phyloP scores from a whole-genome alignment of 2,329 filamentous ascomycete genomes.

The Plectosphaerella plurivora region DNA sequence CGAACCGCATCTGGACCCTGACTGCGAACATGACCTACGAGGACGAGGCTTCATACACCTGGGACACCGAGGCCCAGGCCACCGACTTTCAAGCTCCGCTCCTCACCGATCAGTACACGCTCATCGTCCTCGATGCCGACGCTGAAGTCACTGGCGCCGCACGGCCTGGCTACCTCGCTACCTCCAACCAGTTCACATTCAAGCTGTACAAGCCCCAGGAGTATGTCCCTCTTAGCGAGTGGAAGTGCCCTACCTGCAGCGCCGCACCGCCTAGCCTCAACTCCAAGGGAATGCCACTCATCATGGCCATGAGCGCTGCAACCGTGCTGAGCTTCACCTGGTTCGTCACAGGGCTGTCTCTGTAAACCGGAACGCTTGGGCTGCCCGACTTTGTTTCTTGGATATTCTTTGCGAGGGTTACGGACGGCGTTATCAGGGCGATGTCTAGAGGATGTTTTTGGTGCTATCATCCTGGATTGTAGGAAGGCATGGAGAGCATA shows the following conservation, averaged over 20 bases:
- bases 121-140: constrained; percentile 58
- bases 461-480: too few species aligned
- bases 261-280: constrained; percentile 43
- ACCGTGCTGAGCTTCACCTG: constrained; percentile 60
- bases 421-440: too few species aligned
- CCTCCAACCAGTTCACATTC: constrained; percentile 46
- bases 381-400: background rate
- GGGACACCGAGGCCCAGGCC: constrained; percentile 53
- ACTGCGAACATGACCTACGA: constrained; percentile 59
- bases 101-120: constrained; percentile 51
- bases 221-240: constrained; percentile 49
- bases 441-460: too few species aligned
- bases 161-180: constrained; percentile 50
- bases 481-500: background rate
- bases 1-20: constrained; percentile 53
- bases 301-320: constrained; percentile 48
- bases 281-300: constrained; percentile 42
- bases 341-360: background rate
- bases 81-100: constrained; percentile 41
- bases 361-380: background rate
- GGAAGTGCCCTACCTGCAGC: constrained; percentile 55
- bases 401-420: too few species aligned
- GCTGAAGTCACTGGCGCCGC: constrained; percentile 43
- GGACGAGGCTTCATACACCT: constrained; percentile 46
- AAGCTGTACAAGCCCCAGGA: constrained; percentile 51